Evolutionary conservation across 306 rosid genomes (phyloP).

Genomic region (Gillenia trifoliata): DNA sequence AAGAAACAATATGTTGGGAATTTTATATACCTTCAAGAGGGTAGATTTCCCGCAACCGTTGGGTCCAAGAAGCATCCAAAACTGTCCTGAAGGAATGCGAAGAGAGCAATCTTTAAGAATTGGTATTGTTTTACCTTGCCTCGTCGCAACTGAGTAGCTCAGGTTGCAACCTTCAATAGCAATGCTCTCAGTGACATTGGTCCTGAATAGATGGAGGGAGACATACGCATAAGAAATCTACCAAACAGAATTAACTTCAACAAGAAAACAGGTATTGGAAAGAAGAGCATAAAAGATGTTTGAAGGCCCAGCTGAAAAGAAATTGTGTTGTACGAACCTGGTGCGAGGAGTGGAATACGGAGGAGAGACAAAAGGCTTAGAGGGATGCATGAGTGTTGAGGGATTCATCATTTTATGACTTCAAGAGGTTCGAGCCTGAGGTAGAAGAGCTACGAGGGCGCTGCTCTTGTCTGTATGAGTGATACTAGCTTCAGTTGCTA

Average conservation of each 20-base stretch:
- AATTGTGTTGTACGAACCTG: background rate
- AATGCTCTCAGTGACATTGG: conserved; percentile 25
- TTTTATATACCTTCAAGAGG: conserved; percentile 58
- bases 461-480: background rate
- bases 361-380: conserved; percentile 36
- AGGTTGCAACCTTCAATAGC: conserved; percentile 63
- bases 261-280: background rate
- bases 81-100: conserved; percentile 73
- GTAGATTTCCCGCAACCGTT: conserved; percentile 91
- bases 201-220: conserved; percentile 24
- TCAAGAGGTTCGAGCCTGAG: background rate
- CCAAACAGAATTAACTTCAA: background rate
- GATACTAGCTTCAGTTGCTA: no score
- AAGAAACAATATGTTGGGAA: background rate
- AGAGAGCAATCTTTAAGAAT: conserved; percentile 71
- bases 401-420: conserved; percentile 1
- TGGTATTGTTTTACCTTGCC: conserved; percentile 40
- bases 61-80: conserved; percentile 95
- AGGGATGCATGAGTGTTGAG: conserved; percentile 18
- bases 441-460: background rate
- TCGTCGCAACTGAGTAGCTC: conserved; percentile 47
- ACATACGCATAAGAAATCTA: background rate
- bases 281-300: background rate
- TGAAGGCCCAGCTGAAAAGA: conserved; percentile 28
- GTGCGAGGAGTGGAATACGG: conserved; percentile 22